These are phyloP conservation scores for Irpex lacteus DNA, from an alignment of 1,284 basidiomycete species.

Conservation along the genomic window DNA sequence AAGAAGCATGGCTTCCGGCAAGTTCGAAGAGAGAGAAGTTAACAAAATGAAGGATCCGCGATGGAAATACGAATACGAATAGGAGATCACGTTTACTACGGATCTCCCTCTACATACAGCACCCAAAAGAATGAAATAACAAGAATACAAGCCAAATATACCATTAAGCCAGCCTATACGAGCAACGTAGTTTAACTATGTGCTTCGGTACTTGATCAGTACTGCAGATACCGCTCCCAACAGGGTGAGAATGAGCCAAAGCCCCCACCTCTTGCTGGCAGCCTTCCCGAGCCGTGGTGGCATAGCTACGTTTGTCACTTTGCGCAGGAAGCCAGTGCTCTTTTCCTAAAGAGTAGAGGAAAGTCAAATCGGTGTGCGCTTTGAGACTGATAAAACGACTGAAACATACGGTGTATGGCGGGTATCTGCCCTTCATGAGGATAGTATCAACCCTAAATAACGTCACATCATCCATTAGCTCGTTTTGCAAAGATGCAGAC, in stretches of 20 bases:
- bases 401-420: constrained; percentile 21
- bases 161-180: neutral
- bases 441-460: constrained; percentile 18
- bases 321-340: neutral
- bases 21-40: no score
- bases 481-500: neutral
- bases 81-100: no score
- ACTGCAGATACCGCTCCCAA: constrained; percentile 8
- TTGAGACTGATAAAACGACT: neutral
- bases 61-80: no score
- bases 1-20: no score
- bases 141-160: neutral
- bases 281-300: constrained; percentile 9
- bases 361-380: no score
- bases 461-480: neutral
- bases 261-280: constrained; percentile 16
- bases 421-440: constrained; percentile 19
- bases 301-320: constrained; percentile 9
- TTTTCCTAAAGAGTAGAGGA: neutral
- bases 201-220: constrained; percentile 9
- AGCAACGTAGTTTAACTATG: neutral
- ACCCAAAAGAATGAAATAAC: neutral
- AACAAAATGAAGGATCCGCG: no score
- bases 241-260: constrained; percentile 16
- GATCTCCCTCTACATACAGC: neutral